Base-by-base conservation (phyloP, 2,329 filamentous ascomycete genomes). In the Penicillium sp. region DNA sequence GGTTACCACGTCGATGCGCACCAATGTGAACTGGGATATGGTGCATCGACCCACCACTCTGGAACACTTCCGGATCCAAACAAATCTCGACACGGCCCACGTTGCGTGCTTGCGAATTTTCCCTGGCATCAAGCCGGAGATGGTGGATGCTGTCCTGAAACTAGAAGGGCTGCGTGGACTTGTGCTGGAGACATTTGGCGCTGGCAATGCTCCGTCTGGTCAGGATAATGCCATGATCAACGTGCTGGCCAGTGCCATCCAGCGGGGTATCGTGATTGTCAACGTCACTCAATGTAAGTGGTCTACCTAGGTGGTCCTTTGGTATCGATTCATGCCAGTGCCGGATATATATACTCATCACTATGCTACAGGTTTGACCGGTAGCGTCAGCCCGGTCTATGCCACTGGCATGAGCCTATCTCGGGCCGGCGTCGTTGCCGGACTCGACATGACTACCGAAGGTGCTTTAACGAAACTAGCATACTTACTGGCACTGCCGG, bases 21-120 rank as follows among this genome's bases (percentile, higher is more conserved):
- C 91, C 46, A 87, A 88, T 54, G 89, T 96, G 32, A 83, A 89
- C 61, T 96, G 91, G 91, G 79, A 86, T 23, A 79, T 90, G 15
- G 87, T 95, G 29, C 81, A 88, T 41, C 83, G 90, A 13, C 89
- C 90, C 6, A 91, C 84, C 2, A 81, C 80, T 48, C 86, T 95
- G 60, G 83, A 88, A 59, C 84, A 86, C 51, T 92, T 96, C 74
- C 79, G 80, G 55, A 83, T 94, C 57, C 86, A 88, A 55, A 86
- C 85, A 15, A 86, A 87, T 61, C 81, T 94, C 30, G 88, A 94
- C 69, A 96, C 89, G 9, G 85, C 88, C n/a, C 89, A 95, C 69
- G 91, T 96, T 33, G 91, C 91, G 17, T 94, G 91, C 68, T 78
- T 96, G 63, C 87, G 91, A 51, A 88, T 96, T 57, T 96, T 96